Conservation (phyloP, 2,329 filamentous ascomycete genomes). For the Penicillium sp. region DNA sequence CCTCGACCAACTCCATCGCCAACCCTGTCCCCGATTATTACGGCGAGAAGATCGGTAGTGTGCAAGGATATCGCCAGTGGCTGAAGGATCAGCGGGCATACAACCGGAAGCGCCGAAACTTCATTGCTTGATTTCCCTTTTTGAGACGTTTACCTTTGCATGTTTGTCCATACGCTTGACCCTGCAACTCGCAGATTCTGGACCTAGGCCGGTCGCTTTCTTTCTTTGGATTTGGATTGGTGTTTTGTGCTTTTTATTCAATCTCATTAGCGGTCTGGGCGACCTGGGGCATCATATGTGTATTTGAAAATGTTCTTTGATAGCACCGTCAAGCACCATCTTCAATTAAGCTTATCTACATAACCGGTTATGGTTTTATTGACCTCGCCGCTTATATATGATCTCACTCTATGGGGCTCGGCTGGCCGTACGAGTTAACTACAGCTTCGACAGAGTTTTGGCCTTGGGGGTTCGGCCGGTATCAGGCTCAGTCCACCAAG, state of each 20-base stretch:
- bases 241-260: slow-evolving; percentile 19
- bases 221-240: slow-evolving; percentile 20
- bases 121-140: slow-evolving; percentile 31
- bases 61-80: slow-evolving; percentile 89
- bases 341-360: neutral
- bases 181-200: slow-evolving; percentile 1
- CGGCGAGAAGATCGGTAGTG: slow-evolving; percentile 95
- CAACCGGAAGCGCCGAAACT: slow-evolving; percentile 74
- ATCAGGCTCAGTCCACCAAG: slow-evolving; percentile 66
- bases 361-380: neutral
- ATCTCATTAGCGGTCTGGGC: slow-evolving; percentile 26
- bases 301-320: slow-evolving; percentile 18
- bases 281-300: slow-evolving; percentile 20
- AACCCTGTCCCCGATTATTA: slow-evolving; percentile 98
- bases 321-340: slow-evolving; percentile 11
- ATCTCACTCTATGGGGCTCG: neutral
- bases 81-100: slow-evolving; percentile 96
- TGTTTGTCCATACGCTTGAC: slow-evolving; percentile 20
- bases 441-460: slow-evolving; percentile 27
- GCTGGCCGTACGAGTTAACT: neutral
- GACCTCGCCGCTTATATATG: neutral
- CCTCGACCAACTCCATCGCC: slow-evolving; percentile 79
- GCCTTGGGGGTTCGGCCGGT: slow-evolving; percentile 30
- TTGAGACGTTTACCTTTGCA: slow-evolving; percentile 2
- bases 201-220: slow-evolving; percentile 10